Evolutionary conservation across 495 filamentous ascomycete species (phyloP).

Genomic region (Lophium mytilinum): DNA sequence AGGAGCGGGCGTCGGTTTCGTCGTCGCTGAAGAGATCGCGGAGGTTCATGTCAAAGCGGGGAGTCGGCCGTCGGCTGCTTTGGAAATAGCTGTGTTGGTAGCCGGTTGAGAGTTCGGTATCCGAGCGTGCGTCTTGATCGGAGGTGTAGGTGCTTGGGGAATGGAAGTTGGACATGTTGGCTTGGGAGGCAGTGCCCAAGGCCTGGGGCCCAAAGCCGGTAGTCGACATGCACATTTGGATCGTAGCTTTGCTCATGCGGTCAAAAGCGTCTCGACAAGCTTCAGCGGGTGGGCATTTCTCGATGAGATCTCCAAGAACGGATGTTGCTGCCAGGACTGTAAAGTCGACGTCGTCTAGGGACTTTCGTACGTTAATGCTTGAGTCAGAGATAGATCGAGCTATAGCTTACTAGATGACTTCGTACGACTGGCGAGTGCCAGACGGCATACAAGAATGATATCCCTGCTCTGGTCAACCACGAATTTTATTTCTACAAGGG

Average conservation of each 20-base stretch:
- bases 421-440: conserved; percentile 91
- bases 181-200: conserved; percentile 1
- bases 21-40: conserved; percentile 45
- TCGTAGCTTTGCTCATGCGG: conserved; percentile 87
- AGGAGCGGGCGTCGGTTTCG: conserved; percentile 23
- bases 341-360: conserved; percentile 92
- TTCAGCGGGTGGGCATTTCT: conserved; percentile 73
- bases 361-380: conserved; percentile 43
- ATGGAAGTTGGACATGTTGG: conserved; percentile 9
- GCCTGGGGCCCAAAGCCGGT: conserved; percentile 63
- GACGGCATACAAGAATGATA: conserved; percentile 92
- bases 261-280: conserved; percentile 91
- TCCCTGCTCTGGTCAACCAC: conserved; percentile 43
- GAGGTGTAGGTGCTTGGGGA: conserved; percentile 12
- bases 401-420: conserved; percentile 65
- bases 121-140: conserved; percentile 9
- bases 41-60: conserved; percentile 59
- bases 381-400: neutral
- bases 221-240: conserved; percentile 80
- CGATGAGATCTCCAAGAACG: conserved; percentile 65
- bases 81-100: conserved; percentile 21
- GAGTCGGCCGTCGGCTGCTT: conserved; percentile 37
- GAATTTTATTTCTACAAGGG: neutral
- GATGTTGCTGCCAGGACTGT: conserved; percentile 92
- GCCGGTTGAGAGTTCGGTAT: conserved; percentile 10